Conservation (phyloP, 495 filamentous ascomycete species). For the Hypoxylon lenormandii region DNA sequence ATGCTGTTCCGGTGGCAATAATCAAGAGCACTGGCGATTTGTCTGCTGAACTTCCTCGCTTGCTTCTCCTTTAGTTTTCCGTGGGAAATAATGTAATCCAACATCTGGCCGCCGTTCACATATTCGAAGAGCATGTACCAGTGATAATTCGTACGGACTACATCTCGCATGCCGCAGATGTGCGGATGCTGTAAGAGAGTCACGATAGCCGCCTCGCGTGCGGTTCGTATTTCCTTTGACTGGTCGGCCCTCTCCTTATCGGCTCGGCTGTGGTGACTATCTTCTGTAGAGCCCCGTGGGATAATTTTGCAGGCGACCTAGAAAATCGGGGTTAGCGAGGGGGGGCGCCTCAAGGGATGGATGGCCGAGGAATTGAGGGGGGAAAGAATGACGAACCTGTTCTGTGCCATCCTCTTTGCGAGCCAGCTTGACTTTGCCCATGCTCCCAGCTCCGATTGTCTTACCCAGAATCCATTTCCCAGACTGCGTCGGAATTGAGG, state of each 20-base stretch:
- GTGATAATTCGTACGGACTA: constrained; percentile 93
- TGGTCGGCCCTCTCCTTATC: constrained; percentile 89
- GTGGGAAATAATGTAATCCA: constrained; percentile 99
- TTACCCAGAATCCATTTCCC: constrained; percentile 94
- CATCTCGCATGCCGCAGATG: constrained; percentile 95
- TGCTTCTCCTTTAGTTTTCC: constrained; percentile 98
- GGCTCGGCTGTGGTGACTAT: constrained; percentile 74
- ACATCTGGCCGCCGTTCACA: constrained; percentile 99
- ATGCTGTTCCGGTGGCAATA: constrained; percentile 99
- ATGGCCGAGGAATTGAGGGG: not conserved
- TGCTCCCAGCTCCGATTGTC: constrained; percentile 96
- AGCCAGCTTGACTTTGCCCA: constrained; percentile 94
- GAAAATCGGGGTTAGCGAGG: constrained; percentile 26
- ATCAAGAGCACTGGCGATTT: constrained; percentile 97
- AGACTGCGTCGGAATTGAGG: constrained; percentile 82
- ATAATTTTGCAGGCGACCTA: constrained; percentile 98
- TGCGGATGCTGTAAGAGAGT: constrained; percentile 94
- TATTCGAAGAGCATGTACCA: constrained; percentile 99
- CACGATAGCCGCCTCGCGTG: constrained; percentile 95
- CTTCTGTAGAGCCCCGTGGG: constrained; percentile 85
- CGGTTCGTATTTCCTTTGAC: constrained; percentile 96
- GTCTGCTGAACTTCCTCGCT: constrained; percentile 94
- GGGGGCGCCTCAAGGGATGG: not conserved
- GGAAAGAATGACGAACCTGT: constrained; percentile 67
- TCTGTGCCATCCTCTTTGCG: constrained; percentile 83